phyloP scores from a whole-genome alignment of 75 land plant species.

The Selaginella moellendorffii region DNA sequence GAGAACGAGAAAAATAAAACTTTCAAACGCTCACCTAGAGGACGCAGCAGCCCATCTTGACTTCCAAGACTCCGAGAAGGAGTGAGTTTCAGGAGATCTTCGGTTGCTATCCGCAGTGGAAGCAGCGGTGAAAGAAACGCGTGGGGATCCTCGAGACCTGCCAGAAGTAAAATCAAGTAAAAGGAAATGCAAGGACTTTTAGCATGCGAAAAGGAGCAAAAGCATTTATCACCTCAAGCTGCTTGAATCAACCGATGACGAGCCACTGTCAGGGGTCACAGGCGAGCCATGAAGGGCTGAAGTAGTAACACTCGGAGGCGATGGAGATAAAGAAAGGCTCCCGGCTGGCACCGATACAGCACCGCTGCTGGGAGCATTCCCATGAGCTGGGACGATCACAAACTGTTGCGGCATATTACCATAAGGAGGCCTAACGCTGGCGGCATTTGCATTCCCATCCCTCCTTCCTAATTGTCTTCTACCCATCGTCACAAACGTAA shows the following conservation, averaged over 20 bases:
- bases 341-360: slow-evolving; percentile 12
- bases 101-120: slow-evolving; percentile 12
- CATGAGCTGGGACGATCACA: slow-evolving; percentile 16
- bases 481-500: slow-evolving; percentile 88
- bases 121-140: too few relatives aligned
- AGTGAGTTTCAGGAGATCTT: slow-evolving; percentile 63
- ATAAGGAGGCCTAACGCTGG: slow-evolving; percentile 13
- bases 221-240: neutral
- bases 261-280: neutral
- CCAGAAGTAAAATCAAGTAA: neutral
- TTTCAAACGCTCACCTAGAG: slow-evolving; percentile 34
- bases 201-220: too few relatives aligned
- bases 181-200: too few relatives aligned
- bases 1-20: neutral
- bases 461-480: slow-evolving; percentile 69
- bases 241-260: neutral
- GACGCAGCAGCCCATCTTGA: slow-evolving; percentile 78
- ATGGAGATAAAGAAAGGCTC: slow-evolving; percentile 6
- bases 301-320: slow-evolving; percentile 4
- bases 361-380: slow-evolving; percentile 9
- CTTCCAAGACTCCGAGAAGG: slow-evolving; percentile 78
- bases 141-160: slow-evolving; percentile 10
- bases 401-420: slow-evolving; percentile 15
- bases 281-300: too few relatives aligned
- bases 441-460: slow-evolving; percentile 21